Base-by-base conservation (phyloP, 106 monocot genomes). In the Cymbidium sinense region DNA sequence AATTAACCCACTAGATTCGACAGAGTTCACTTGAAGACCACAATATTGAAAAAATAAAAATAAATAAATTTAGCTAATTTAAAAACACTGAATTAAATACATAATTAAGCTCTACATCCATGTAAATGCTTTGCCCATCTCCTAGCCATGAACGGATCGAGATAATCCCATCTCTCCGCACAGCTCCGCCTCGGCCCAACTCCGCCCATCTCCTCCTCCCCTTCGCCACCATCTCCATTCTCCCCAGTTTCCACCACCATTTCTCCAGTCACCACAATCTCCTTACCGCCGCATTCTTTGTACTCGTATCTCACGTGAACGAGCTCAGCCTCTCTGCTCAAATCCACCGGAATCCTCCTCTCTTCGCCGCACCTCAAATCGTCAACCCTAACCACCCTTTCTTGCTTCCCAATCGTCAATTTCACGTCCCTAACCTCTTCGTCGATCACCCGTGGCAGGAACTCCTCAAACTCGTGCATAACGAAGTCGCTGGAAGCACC, bases 51-150 rank as follows among this genome's bases (percentile, higher is more conserved):
- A 58, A 7, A 58, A 55, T 7, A 58, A 58, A n/a, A n/a, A 58
- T n/a, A 21, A n/a, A 21, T 58, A n/a, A 58, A 58, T 1, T 4
- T 58, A 0, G 52, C 23, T 23, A 21, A 20, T 58, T 4, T 0
- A 47, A 47, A 44, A 47, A 0, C 13, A 39, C 15, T 47, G 13
- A 47, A 47, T 15, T 13, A 47, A 15, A 13, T 13, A 13, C 13
- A 33, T 29, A 67, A 13, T 89, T 76, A 88, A 28, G 76, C 52
- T 75, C 85, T 87, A 62, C 83, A 89, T 3, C 89, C 91, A 76
- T 96, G 91, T 80, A 96, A 81, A 83, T 96, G 96, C 75, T 96
- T 96, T 3, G 96, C 96, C 96, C 96, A 96, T 78, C 96, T 76
- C 41, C 96, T 82, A 4, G 93, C 93, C 89, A 96, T 89, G 88